Base-by-base conservation (phyloP, 495 filamentous ascomycete species). In the Collariella sp. region DNA sequence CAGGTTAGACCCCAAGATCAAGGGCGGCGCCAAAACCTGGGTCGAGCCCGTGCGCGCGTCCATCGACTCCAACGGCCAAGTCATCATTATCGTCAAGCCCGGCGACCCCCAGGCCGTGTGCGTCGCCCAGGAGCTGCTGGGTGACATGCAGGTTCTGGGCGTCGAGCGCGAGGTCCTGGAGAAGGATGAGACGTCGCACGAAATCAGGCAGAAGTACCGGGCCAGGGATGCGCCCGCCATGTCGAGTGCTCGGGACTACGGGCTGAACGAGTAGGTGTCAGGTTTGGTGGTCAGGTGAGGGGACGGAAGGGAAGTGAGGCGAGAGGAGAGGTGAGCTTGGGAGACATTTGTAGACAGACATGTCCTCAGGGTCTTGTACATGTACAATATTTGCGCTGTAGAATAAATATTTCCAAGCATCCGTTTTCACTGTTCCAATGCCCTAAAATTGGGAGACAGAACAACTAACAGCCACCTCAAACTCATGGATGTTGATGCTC, bases 1-100 rank as follows among this genome's bases (percentile, higher is more conserved):
- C 12, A 67, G 61, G 40, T 72, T 86, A 41, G 81, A 89, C 55
- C 76, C 81, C 11, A 69, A 77, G 15, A 75, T 80, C 19, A 65
- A 71, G 7, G 87, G 87, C 54, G 88, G 88, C 46, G 69, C 71
- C 29, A 90, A 88, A 68, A 64, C 83, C 24, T 84, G 77, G 72
- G 79, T 85, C 34, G 73, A 78, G 36, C 76, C 83, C 20, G 66
- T 63, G 46, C 67, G 63, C 18, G 86, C 84, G 13, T 70, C 61
- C 19, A 67, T 90, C 24, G 76, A 83, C 62, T 72, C 84, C 1
- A 66, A 74, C 18, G 88, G 87, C 33, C 72, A 74, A 48, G 73
- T 89, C 33, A 57, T 64, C 13, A 62, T 89, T 52, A 58, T 61
- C 3, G 73, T 81, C 13, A 61, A 62, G 31, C 71, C 76, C 15